Evolutionary conservation across 116 monocot species (phyloP), one percentile per base, ranked within the genome.

Genomic region (Dioscorea cayenensis): DNA sequence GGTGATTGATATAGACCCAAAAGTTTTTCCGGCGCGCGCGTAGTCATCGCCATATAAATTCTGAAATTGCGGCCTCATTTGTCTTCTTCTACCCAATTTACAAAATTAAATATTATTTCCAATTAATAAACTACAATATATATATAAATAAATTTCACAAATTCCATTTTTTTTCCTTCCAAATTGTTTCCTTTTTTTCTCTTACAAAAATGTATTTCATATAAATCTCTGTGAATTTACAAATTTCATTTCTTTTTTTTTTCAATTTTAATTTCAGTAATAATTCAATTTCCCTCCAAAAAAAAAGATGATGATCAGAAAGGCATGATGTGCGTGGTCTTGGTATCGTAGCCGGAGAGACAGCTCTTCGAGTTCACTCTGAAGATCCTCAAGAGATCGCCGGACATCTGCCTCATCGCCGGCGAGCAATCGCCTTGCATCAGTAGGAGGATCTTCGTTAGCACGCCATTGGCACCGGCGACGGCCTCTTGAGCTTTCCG

Each of bases 351-450:
- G 0, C 84, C 79, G 11, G 75, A 64, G 63, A 83, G 68, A n/a
- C 87, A 76, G 50, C 83, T 74, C 75, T 87, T 87, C 13, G 77
- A 71, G 37, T 80, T 81, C 0, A 81, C 80, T 51, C 70, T 72
- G 60, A 81, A 90, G 0, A 90, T 63, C 79, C 80, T 90, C 61
- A 94, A 65, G 79, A 94, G 60, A 48, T 94, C 94, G 0, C 74
- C 81, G 2, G 90, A 77, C 94, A 90, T 94, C 74, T 80, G 71
- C 80, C 87, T 87, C 35, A 70, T 78, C 78, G 77, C 77, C 66
- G 87, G 78, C 58, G 89, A 84, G 82, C 90, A 94, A 22, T 75
- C 72, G 74, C 90, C 85, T 77, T 94, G 94, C 90, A 94, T 83
- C 62, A 90, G 67, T 52, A 94, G 72, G 72, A 94, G 63, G 17